A percentile compares a stretch with the other conserved stretches of the same genome.
Evolutionary conservation across 106 monocot species (phyloP).

Genomic region (Allium fistulosum): DNA sequence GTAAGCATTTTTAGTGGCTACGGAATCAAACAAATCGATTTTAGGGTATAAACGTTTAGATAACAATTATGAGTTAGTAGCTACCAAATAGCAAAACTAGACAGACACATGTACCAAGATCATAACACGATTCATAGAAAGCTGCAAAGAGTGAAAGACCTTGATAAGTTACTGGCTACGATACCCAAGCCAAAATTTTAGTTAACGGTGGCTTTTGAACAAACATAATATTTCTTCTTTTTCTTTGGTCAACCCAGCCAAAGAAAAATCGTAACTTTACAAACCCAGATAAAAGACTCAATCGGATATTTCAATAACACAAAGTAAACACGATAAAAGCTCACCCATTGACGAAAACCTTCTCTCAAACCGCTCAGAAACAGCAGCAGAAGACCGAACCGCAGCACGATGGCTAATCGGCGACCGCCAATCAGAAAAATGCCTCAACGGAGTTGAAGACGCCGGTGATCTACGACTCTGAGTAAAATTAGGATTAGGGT

Average conservation of each 20-base stretch:
- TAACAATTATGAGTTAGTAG: no score
- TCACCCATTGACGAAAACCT: neutral
- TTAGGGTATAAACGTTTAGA: no score
- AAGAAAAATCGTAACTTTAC: neutral
- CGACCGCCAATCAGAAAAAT: slow-evolving; percentile 14
- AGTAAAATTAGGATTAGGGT: neutral
- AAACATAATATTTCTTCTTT: no score
- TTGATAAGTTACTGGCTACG: no score
- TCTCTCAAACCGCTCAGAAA: slow-evolving; percentile 1
- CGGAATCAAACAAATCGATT: neutral
- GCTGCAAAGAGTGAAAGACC: no score
- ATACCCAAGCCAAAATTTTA: no score
- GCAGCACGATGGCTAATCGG: slow-evolving; percentile 17
- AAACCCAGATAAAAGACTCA: neutral
- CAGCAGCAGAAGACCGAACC: slow-evolving; percentile 18
- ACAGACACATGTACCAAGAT: no score
- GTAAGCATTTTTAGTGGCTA: slow-evolving; percentile 44
- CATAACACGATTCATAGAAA: no score
- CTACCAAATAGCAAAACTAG: no score
- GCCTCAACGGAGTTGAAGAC: neutral
- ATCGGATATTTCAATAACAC: neutral
- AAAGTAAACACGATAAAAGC: neutral
- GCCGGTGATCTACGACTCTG: neutral
- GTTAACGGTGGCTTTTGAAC: no score
- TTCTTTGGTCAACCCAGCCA: no score